A percentile compares a stretch with the other conserved stretches of the same genome.
Evolutionary conservation across 495 filamentous ascomycete genomes (phyloP).

Genomic region (Xylaria grammica): DNA sequence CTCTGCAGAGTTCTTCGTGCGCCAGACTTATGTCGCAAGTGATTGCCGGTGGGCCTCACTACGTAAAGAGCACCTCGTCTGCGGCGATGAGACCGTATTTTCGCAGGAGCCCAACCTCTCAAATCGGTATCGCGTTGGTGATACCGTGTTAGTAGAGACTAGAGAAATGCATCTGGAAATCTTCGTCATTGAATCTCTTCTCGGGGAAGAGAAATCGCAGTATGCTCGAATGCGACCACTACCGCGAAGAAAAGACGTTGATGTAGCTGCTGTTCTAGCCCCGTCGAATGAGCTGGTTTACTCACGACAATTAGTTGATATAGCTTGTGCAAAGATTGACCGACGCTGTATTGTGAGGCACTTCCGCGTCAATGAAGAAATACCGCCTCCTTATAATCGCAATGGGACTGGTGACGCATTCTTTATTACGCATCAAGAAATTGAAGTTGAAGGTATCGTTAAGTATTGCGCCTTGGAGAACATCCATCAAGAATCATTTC

Average conservation of each 20-base stretch:
- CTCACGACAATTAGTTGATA: slow-evolving; percentile 49
- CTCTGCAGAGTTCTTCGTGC: slow-evolving; percentile 62
- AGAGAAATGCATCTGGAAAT: slow-evolving; percentile 51
- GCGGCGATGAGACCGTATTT: slow-evolving; percentile 32
- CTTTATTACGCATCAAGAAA: slow-evolving; percentile 56
- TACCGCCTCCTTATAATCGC: slow-evolving; percentile 67
- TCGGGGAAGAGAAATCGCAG: slow-evolving; percentile 35
- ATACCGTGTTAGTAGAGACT: slow-evolving; percentile 58
- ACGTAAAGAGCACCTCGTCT: slow-evolving; percentile 49
- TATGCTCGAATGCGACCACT: slow-evolving; percentile 54
- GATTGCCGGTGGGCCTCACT: slow-evolving; percentile 59
- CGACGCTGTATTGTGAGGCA: slow-evolving; percentile 65
- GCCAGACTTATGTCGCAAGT: slow-evolving; percentile 66
- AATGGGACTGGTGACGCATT: slow-evolving; percentile 68
- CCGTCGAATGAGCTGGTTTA: slow-evolving; percentile 72
- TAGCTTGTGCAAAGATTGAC: slow-evolving; percentile 47
- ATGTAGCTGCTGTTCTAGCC: slow-evolving; percentile 37
- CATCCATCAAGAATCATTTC: slow-evolving; percentile 43
- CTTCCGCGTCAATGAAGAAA: slow-evolving; percentile 45
- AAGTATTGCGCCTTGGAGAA: slow-evolving; percentile 32
- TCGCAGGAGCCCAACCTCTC: slow-evolving; percentile 8
- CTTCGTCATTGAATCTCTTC: slow-evolving; percentile 55
- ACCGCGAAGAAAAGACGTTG: slow-evolving; percentile 47
- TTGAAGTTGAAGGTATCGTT: slow-evolving; percentile 10
- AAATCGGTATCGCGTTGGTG: slow-evolving; percentile 48